phyloP scores from a whole-genome alignment of 306 rosid genomes.

The Acacia crassicarpa region DNA sequence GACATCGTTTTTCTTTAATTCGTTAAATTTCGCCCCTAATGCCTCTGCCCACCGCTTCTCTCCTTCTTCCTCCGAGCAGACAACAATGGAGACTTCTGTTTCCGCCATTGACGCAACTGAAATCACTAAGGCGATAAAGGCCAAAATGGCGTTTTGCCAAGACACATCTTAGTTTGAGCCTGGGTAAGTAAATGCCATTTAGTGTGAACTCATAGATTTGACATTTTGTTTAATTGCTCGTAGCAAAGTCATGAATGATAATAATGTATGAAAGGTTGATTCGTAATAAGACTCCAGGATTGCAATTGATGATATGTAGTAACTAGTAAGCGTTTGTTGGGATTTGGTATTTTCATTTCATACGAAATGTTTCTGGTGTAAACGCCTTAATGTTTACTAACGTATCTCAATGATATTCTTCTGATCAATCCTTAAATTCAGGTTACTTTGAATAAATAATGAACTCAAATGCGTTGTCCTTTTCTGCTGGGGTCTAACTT shows the following conservation, averaged over 20 bases:
- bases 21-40: not conserved
- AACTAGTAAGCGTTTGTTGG: not conserved
- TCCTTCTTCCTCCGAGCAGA: not conserved
- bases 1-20: not conserved
- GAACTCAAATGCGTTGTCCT: not conserved
- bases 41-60: not conserved
- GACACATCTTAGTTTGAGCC: constrained; percentile 4
- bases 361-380: not conserved
- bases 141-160: constrained; percentile 20
- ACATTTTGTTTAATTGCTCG: not conserved
- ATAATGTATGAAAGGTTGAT: not conserved
- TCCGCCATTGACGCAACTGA: not conserved
- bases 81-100: not conserved
- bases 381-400: not conserved
- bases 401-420: not conserved
- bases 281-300: not conserved
- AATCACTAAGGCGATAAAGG: not conserved
- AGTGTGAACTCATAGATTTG: not conserved
- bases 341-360: not conserved
- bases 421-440: constrained; percentile 8
- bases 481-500: constrained; percentile 4
- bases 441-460: not conserved
- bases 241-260: not conserved
- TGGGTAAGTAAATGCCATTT: constrained; percentile 2
- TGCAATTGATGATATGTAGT: not conserved